Evolutionary conservation across 1,139 yeast species (phyloP), one percentile per base, ranked within the genome.

Genomic region (Taphrina flavorubra): DNA sequence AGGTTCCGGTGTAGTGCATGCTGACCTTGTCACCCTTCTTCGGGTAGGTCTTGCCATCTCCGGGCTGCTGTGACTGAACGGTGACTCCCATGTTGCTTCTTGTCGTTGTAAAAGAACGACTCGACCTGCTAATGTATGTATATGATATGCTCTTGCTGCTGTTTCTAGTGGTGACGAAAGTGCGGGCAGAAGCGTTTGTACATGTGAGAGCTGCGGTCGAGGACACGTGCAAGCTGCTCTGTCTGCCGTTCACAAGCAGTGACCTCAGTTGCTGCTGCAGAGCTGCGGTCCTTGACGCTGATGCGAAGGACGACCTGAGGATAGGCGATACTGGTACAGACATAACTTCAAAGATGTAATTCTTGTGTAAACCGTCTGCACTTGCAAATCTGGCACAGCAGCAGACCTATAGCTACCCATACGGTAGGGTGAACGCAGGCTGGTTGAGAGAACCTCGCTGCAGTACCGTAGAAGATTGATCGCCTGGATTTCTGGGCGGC

Each of bases 1-100:
- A 85, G 68, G 96, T 91, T 75, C 99, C 99, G 68, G 90, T 89
- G 86, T 94, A 94, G 83, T 94, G 98, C 77, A 94, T 94, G 64
- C 79, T 73, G 37, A 69, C 71, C 65, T 60, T 61, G 42, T 69
- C 70, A 14, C 71, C 71, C 51, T 47, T 55, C 60, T 67, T 61
- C 11, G 71, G 71, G 25, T 68, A 68, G 40, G 40, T 58, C 25
- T 37, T 46, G 31, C 53, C 68, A 51, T 69, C 66, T 10, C 71
- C 71, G 31, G 47, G 37, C 68, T 68, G 57, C 14, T 60, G 56
- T n/a, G n/a, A 31, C 34, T 68, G 25, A 16, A 51, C 56, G n/a
- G 36, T 51, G 51, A 69, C 70, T 49, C 70, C 70, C 70, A 69
- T 69, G 36, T 39, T 63, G 42, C 42, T 56, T 65, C 56, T 44